Conservation (phyloP, 2,329 filamentous ascomycete species). For the Graphilbum sp. region DNA sequence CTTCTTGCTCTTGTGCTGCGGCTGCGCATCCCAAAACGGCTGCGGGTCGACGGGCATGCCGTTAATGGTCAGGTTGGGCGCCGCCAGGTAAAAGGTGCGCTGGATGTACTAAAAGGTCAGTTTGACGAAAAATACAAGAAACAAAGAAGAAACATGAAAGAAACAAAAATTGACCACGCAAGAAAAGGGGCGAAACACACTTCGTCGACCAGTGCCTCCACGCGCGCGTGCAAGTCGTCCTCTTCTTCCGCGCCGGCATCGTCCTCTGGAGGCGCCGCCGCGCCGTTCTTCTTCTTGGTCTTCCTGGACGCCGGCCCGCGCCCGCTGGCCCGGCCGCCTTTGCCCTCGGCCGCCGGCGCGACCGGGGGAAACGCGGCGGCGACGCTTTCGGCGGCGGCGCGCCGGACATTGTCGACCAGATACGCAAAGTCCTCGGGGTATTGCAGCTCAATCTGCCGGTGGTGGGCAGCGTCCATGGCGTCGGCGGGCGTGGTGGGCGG, state of each 20-base stretch:
- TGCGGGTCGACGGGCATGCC: conserved; percentile 31
- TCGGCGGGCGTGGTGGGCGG: background rate
- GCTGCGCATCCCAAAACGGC: conserved; percentile 22
- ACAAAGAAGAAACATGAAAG: too few species aligned
- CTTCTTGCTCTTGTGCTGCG: conserved; percentile 1
- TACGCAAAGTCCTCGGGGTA: conserved; percentile 56
- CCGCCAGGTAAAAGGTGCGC: conserved; percentile 40
- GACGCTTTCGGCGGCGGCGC: conserved; percentile 50
- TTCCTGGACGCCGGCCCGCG: background rate
- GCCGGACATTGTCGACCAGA: conserved; percentile 52
- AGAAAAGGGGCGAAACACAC: conserved; percentile 18
- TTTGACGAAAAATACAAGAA: background rate
- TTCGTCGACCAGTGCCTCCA: conserved; percentile 43
- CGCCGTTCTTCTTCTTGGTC: background rate
- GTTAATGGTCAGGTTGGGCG: conserved; percentile 46
- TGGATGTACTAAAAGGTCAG: conserved; percentile 35
- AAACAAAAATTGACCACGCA: background rate
- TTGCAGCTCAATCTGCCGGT: conserved; percentile 69
- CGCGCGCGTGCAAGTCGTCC: conserved; percentile 40
- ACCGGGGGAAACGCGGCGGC: conserved; percentile 51
- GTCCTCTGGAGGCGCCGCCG: background rate
- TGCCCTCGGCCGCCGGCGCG: conserved; percentile 18
- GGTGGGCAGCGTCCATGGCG: conserved; percentile 22
- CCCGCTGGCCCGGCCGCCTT: conserved; percentile 10
- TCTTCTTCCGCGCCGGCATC: conserved; percentile 19